Evolutionary conservation across 192 early-diverging fungal genomes (phyloP), one percentile per base, ranked within the genome.

Genomic region (Backusella macrospora): DNA sequence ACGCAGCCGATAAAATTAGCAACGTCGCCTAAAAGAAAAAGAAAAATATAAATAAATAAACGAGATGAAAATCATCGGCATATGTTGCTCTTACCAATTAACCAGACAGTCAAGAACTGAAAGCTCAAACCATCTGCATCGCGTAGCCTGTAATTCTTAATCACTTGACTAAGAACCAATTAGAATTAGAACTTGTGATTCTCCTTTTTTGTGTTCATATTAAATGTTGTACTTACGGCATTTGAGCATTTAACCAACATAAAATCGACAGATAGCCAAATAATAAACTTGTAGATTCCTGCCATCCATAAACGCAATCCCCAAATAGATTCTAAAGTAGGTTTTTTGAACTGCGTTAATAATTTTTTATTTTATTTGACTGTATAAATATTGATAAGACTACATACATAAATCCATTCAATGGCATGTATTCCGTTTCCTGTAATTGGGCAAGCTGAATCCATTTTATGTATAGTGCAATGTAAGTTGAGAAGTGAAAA

Each of bases 241-340:
- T 80, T 82, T 92, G 91, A 34, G 91, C 91, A 78, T 87, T 91
- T 39, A 92, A 63, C 91, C 91, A 92, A 71, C 83, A 89, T 23
- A 81, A 70, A 66, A 92, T 88, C 0, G 90, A 91, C 8, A 82
- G 18, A 70, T 90, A 91, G 10, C 90, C 76, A 39, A 87, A 52
- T 29, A 87, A 16, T 7, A 83, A 8, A 70, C 86, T 85, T 39
- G 40, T 72, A 8, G 74, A 63, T 68, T 84, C 82, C 52, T 78
- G 77, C 23, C 76, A 79, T 9, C 78, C 76, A 7, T 83, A 84
- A 1, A 87, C 75, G 65, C 86, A 87, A 78, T 81, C 77, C 37
- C 82, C 81, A 65, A 84, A 80, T 44, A 85, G 14, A 4, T 69
- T 55, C 84, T 86, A 79, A 15, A n/a, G 40, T 38, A n/a, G 13